Evolutionary conservation across 139 green algal genomes (phyloP).

Genomic region (Monoraphidium neglectum): DNA sequence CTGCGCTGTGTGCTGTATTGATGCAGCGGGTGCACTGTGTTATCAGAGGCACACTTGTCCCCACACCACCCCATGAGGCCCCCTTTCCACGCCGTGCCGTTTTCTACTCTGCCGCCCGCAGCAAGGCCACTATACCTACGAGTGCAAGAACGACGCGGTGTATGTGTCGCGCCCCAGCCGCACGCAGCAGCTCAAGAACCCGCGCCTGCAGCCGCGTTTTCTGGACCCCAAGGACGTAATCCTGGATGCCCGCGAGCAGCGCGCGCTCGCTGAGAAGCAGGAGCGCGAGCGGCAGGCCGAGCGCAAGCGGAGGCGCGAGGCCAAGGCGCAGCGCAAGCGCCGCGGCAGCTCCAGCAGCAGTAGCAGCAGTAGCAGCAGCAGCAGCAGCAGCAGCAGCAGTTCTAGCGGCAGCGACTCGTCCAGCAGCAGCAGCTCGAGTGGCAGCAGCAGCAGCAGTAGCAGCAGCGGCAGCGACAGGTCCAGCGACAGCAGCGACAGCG

Average conservation of each 20-base stretch:
- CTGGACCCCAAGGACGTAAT: constrained; percentile 12
- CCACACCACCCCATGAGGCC: neutral
- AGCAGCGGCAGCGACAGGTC: constrained; percentile 12
- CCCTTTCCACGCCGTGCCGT: neutral
- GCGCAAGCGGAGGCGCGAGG: constrained; percentile 27
- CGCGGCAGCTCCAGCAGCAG: constrained; percentile 20
- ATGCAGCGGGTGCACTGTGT: no score
- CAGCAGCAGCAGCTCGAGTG: constrained; percentile 13
- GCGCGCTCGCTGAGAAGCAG: constrained; percentile 23
- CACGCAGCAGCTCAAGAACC: constrained; percentile 75
- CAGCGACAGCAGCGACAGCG: constrained; percentile 7
- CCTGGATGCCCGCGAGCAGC: constrained; percentile 14
- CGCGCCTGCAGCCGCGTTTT: neutral
- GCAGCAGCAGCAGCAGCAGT: constrained; percentile 12
- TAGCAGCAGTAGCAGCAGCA: constrained; percentile 12
- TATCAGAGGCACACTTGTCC: no score
- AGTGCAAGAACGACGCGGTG: constrained; percentile 70
- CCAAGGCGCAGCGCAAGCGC: neutral
- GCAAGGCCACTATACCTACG: constrained; percentile 73
- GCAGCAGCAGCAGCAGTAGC: constrained; percentile 20
- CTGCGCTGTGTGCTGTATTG: no score
- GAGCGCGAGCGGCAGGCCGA: constrained; percentile 18
- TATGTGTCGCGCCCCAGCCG: constrained; percentile 64
- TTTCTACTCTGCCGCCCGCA: constrained; percentile 39
- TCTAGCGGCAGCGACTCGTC: constrained; percentile 9